phyloP scores from a whole-genome alignment of 306 rosid species.

The Malus sieversii region DNA sequence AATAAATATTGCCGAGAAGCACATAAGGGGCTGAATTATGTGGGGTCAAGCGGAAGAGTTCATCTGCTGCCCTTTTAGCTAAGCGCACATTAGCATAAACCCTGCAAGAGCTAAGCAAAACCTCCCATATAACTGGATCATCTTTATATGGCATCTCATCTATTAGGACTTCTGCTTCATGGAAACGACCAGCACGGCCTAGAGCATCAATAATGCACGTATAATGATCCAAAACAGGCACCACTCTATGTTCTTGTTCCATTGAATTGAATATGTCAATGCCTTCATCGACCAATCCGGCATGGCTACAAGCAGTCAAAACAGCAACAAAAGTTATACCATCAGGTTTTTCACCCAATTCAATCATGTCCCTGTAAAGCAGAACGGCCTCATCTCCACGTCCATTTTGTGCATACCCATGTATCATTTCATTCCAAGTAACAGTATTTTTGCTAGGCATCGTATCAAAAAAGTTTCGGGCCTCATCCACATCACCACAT shows the following conservation, averaged over 20 bases:
- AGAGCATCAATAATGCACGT: conserved; percentile 70
- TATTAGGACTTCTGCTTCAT: conserved; percentile 54
- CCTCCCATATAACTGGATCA: conserved; percentile 80
- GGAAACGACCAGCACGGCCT: conserved; percentile 61
- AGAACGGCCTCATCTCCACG: conserved; percentile 52
- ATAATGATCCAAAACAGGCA: conserved; percentile 56
- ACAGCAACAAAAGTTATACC: conserved; percentile 54
- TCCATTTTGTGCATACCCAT: conserved; percentile 77
- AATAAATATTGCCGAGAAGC: conserved; percentile 72
- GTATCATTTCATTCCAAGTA: conserved; percentile 79
- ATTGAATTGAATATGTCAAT: conserved; percentile 58
- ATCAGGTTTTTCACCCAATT: conserved; percentile 50
- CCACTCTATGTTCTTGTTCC: conserved; percentile 38
- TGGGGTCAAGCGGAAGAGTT: conserved; percentile 54
- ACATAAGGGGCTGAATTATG: conserved; percentile 53
- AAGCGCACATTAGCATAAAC: conserved; percentile 50
- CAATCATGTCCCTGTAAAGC: conserved; percentile 55
- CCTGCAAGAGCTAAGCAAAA: conserved; percentile 72
- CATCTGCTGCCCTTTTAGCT: conserved; percentile 62
- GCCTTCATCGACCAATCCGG: conserved; percentile 65
- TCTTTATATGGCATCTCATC: conserved; percentile 57
- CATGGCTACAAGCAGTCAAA: conserved; percentile 76
- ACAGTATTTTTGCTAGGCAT: conserved; percentile 53
- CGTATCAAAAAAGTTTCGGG: conserved; percentile 35
- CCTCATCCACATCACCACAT: conserved; percentile 56